phyloP scores from a whole-genome alignment of 2,329 filamentous ascomycete species.

The Coniochaeta sp. region DNA sequence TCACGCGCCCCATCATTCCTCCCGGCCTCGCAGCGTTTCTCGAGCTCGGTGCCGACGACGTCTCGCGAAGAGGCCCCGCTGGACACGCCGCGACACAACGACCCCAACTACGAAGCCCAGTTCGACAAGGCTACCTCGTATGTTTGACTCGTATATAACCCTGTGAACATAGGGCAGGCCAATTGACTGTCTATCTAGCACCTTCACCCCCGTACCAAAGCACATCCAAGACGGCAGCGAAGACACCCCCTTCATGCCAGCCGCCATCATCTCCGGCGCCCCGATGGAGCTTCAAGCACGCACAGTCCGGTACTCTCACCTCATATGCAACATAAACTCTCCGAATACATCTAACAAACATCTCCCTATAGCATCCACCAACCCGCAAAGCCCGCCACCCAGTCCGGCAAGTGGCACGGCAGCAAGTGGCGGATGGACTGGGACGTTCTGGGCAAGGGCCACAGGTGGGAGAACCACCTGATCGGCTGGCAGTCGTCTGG shows the following conservation, averaged over 20 bases:
- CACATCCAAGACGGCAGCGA: constrained; percentile 88
- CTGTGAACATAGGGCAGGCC: not conserved
- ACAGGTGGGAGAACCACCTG: constrained; percentile 96
- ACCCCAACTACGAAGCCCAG: constrained; percentile 74
- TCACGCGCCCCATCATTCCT: constrained; percentile 29
- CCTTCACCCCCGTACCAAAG: constrained; percentile 86
- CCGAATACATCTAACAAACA: not conserved
- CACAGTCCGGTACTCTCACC: constrained; percentile 77
- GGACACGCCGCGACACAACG: constrained; percentile 45
- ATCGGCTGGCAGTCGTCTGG: constrained; percentile 98
- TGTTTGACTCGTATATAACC: constrained; percentile 22
- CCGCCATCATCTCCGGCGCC: constrained; percentile 83
- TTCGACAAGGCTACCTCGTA: constrained; percentile 91
- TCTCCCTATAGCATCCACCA: constrained; percentile 70
- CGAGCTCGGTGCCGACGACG: constrained; percentile 41
- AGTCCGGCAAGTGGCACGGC: constrained; percentile 81
- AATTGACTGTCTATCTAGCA: constrained; percentile 39
- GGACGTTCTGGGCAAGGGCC: constrained; percentile 87
- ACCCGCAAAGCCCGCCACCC: constrained; percentile 88
- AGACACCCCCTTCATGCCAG: constrained; percentile 64
- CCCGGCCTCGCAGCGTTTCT: constrained; percentile 44
- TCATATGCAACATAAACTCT: no score
- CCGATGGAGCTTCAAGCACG: constrained; percentile 90
- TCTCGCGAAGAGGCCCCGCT: constrained; percentile 28
- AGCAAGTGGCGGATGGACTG: constrained; percentile 97